Evolutionary conservation across 495 filamentous ascomycete species (phyloP).

Genomic region (Bryoglossum gracile): DNA sequence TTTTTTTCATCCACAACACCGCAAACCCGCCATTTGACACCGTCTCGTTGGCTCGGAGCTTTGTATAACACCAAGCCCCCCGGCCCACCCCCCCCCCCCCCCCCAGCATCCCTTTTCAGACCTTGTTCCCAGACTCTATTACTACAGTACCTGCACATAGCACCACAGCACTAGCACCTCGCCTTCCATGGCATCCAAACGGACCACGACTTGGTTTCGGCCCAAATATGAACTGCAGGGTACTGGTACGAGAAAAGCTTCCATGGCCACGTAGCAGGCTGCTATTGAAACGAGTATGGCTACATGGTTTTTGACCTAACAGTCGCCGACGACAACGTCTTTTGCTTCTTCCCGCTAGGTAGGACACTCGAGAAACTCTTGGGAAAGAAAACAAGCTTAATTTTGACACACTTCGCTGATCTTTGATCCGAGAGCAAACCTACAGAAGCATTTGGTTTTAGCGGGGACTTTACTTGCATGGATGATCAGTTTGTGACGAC

Average conservation of each 20-base stretch:
- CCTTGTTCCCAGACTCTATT: no score
- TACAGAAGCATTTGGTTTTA: constrained; percentile 33
- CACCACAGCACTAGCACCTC: no score
- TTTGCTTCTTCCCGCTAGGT: constrained; percentile 47
- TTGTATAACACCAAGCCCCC: no score
- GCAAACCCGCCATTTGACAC: no score
- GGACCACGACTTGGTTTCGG: no score
- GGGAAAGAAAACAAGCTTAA: constrained; percentile 26
- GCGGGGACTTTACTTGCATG: constrained; percentile 53
- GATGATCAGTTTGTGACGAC: constrained; percentile 48
- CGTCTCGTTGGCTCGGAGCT: no score
- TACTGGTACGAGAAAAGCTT: constrained; percentile 38
- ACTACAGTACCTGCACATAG: no score
- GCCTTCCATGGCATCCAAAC: no score
- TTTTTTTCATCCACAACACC: no score
- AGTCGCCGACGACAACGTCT: constrained; percentile 49
- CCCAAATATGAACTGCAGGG: no score
- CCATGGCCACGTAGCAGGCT: constrained; percentile 43
- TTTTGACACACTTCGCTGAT: constrained; percentile 45
- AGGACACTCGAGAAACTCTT: constrained; percentile 26
- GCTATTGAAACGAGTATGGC: constrained; percentile 42
- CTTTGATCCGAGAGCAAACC: constrained; percentile 40
- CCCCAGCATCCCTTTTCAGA: no score
- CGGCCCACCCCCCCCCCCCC: no score
- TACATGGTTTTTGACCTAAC: constrained; percentile 46